Percentiles rank a stretch among this genome's conserved stretches.
phyloP scores from a whole-genome alignment of 1,284 basidiomycete genomes.

The Ceratobasidium sp. region DNA sequence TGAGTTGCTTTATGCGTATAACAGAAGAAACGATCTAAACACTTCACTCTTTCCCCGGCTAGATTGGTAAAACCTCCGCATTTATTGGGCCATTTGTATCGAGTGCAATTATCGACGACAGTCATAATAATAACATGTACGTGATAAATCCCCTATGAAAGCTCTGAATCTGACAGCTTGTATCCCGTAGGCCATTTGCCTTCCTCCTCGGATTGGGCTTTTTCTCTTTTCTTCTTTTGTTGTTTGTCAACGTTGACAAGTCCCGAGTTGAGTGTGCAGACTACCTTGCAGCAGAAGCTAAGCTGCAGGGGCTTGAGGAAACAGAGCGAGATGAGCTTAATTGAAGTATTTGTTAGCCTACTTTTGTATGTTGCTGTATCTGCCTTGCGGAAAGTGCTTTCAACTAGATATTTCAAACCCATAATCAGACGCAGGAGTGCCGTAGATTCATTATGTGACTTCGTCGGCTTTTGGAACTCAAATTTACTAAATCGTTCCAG shows the following conservation, averaged over 20 bases:
- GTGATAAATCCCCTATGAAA: conserved; percentile 51
- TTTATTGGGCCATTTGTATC: conserved; percentile 85
- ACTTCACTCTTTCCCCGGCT: not conserved
- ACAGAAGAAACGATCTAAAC: conserved; percentile 28
- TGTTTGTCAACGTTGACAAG: conserved; percentile 75
- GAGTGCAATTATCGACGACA: conserved; percentile 53
- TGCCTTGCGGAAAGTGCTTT: too few species aligned
- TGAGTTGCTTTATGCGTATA: conserved; percentile 46
- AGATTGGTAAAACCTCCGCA: conserved; percentile 77
- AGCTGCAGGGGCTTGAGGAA: conserved; percentile 61
- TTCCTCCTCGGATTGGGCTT: conserved; percentile 76
- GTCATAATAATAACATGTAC: conserved; percentile 77
- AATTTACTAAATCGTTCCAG: too few species aligned
- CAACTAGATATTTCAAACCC: too few species aligned
- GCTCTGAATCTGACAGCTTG: conserved; percentile 60
- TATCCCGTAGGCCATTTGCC: conserved; percentile 81
- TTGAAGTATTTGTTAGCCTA: too few species aligned
- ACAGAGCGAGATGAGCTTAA: too few species aligned
- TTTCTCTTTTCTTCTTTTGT: conserved; percentile 71
- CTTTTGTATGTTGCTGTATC: too few species aligned
- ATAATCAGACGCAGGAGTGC: too few species aligned
- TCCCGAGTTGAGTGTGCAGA: conserved; percentile 71
- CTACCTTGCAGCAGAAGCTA: conserved; percentile 68
- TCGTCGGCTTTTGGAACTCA: too few species aligned
- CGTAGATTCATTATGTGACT: too few species aligned